Base-by-base conservation (phyloP, 2,329 filamentous ascomycete genomes). In the Colletotrichum chlorophyti region DNA sequence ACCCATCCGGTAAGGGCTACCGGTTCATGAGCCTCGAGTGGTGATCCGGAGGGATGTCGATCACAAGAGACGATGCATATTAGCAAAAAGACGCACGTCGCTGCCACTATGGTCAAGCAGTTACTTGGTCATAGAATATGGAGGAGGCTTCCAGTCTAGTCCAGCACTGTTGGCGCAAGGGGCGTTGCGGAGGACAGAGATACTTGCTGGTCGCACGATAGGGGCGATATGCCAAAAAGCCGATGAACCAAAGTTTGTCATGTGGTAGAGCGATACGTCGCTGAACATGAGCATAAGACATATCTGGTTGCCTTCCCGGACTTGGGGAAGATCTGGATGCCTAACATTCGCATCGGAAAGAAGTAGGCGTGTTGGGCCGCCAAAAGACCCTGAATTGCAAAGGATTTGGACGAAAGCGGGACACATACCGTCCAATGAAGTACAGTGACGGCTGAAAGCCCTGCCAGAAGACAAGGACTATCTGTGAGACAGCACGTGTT, bases 301-400 rank as follows among this genome's bases (percentile, higher is more conserved):
- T 31, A 60, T 60, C 46, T 60, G 46, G 45, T 41, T 47, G 60
- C 50, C 46, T 57, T 45, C 11, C n/a, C 35, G 38, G 19, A 31
- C 40, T 50, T 50, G 42, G 47, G 35, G 19, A 35, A 48, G 37
- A 57, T 60, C 26, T 41, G 35, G 57, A 37, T 43, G 57, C 57
- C 60, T 60, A 32, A 62, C 10, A 15, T 35, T 34, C 17, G 26
- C 17, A 34, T 14, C 19, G 14, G 10, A 12, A n/a, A 27, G 32
- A 11, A 21, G 24, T 10, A n/a, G n/a, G 31, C 17, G 17, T 21
- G 45, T 62, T 60, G 60, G 60, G 60, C 57, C 51, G 57, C 50
- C 46, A 57, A 15, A 38, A 37, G 34, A 46, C 46, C 24, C 19
- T 37, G 27, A 55, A 41, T 50, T 34, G 26, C 12, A 17, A 15